Evolutionary conservation across 805 yeast species (phyloP).

Genomic region (Yamadazyma paraphyllophila): DNA sequence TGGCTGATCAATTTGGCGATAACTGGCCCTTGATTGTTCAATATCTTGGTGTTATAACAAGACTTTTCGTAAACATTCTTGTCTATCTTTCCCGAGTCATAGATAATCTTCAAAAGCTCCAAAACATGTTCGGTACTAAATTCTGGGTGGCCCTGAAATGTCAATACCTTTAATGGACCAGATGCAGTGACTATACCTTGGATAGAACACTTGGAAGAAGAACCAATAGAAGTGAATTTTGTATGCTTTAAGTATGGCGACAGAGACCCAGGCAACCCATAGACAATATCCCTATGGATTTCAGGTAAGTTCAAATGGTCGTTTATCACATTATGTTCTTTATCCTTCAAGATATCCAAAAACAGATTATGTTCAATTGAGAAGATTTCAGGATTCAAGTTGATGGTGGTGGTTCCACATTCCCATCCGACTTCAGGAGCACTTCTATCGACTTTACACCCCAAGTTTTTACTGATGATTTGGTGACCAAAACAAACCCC

Average conservation of each 20-base stretch:
- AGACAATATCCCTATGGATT: constrained; percentile 40
- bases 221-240: constrained; percentile 44
- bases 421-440: constrained; percentile 63
- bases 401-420: constrained; percentile 54
- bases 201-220: constrained; percentile 50
- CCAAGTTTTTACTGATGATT: constrained; percentile 64
- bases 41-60: constrained; percentile 26
- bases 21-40: constrained; percentile 40
- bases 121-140: constrained; percentile 43
- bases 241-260: constrained; percentile 17
- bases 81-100: constrained; percentile 19
- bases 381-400: constrained; percentile 41
- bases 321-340: constrained; percentile 5
- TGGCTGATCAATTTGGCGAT: constrained; percentile 35
- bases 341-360: constrained; percentile 10
- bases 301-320: constrained; percentile 36
- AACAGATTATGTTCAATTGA: constrained; percentile 15
- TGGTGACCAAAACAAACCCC: constrained; percentile 93
- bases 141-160: constrained; percentile 93
- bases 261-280: constrained; percentile 32
- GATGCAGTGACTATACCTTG: constrained; percentile 61
- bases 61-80: constrained; percentile 25
- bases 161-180: constrained; percentile 49
- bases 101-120: constrained; percentile 22
- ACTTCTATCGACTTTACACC: constrained; percentile 56